A percentile compares a stretch with the other conserved stretches of the same genome.
Conservation (phyloP, 306 rosid genomes). For the Gastrolobium villosum region DNA sequence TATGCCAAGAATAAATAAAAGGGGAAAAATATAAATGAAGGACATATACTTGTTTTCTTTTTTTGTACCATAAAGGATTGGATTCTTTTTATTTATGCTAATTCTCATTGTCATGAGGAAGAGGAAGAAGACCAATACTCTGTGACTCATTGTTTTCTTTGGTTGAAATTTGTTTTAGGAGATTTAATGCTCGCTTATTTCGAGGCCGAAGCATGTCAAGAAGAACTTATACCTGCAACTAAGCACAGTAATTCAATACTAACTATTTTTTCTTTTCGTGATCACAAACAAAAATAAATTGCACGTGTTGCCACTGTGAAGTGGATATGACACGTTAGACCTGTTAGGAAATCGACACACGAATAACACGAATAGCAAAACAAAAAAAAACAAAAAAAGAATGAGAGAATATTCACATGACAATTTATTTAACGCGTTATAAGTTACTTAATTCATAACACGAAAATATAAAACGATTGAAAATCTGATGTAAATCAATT, state of each 20-base stretch:
- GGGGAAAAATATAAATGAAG: conserved; percentile 2
- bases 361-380: too few relatives aligned
- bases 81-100: conserved; percentile 4
- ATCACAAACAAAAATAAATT: too few relatives aligned
- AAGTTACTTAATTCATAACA: too few relatives aligned
- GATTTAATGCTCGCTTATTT: background rate
- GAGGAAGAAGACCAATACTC: background rate
- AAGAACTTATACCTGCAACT: background rate
- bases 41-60: too few relatives aligned
- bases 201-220: background rate
- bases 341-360: too few relatives aligned
- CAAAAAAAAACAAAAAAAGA: too few relatives aligned
- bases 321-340: too few relatives aligned
- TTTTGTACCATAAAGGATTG: background rate
- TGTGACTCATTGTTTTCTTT: background rate
- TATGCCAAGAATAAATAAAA: background rate
- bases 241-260: background rate
- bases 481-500: too few relatives aligned
- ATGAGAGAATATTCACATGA: too few relatives aligned
- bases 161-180: background rate
- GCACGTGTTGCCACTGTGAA: too few relatives aligned
- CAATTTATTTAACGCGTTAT: too few relatives aligned
- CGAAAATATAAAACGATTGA: too few relatives aligned
- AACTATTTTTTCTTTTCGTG: background rate
- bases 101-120: background rate